Base-by-base conservation (phyloP, 148 eudicot species). In the Camellia japonica region DNA sequence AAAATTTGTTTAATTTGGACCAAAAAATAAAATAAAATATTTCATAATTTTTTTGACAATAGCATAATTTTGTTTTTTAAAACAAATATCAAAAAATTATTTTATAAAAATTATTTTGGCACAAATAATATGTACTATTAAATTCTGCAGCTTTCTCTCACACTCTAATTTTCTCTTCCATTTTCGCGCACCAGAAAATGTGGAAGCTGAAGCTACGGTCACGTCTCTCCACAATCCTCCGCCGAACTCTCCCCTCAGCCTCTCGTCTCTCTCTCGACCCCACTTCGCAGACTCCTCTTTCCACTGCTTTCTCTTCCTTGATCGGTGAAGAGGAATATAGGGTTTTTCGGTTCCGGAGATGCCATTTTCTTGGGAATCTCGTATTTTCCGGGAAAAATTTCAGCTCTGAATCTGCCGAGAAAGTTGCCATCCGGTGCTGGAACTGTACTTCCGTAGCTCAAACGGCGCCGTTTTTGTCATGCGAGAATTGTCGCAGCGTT, bases 401-500 rank as follows among this genome's bases (percentile, higher is more conserved):
- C 73, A 81, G 84, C 78, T 82, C 91, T 12, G 70, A 70, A 43
- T 80, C 90, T 18, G 47, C 61, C 55, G 78, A 78, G 51, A 68
- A 65, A 6, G 72, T 55, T 42, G 7, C 51, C 15, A 10, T 59
- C 67, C 55, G 78, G 41, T 94, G 98, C 85, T 94, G 98, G 98
- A 94, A 87, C 56, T 94, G 98, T 76, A 75, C 75, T 18, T 84
- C 89, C 0, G 72, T 43, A 14, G 71, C 89, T 0, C 43, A 63
- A 0, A 75, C 86, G 38, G 76, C 76, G 30, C 82, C 88, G 64
- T 88, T 91, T 80, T 83, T 94, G 71, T 79, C 87, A 77, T 94
- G 98, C 73, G 82, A 86, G 6, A 81, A 85, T 52, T 94, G 98
- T 71, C 86, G 93, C 9, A 83, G 87, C 74, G 81, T 92, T 76